These are phyloP conservation scores for Microdochium paspali DNA, from an alignment of 2,329 filamentous ascomycete species.

Conservation along the genomic window DNA sequence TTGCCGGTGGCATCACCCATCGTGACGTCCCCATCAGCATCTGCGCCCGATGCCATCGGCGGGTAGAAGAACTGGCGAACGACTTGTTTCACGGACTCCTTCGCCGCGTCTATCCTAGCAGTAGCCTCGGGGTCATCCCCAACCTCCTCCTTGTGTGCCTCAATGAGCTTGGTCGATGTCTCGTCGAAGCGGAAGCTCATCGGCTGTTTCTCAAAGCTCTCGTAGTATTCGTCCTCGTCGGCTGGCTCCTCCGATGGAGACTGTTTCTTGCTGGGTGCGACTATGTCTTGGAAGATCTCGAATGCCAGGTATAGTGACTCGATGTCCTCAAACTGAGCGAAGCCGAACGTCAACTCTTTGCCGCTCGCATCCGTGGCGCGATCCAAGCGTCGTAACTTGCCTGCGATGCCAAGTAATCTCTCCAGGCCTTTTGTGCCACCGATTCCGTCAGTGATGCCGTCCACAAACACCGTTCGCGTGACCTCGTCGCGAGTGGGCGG, in stretches of 20 bases:
- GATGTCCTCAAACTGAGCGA: slow-evolving; percentile 89
- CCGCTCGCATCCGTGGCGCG: slow-evolving; percentile 54
- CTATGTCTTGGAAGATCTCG: slow-evolving; percentile 72
- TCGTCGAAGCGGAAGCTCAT: slow-evolving; percentile 73
- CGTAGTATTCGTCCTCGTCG: slow-evolving; percentile 33
- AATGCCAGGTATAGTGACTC: slow-evolving; percentile 80
- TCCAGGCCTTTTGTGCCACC: slow-evolving; percentile 73
- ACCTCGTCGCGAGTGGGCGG: slow-evolving; percentile 88
- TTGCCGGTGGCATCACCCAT: slow-evolving; percentile 55
- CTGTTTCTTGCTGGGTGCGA: slow-evolving; percentile 74
- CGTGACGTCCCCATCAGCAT: slow-evolving; percentile 55
- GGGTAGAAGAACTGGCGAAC: slow-evolving; percentile 68
- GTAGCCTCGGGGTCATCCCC: slow-evolving; percentile 55
- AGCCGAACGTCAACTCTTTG: slow-evolving; percentile 82
- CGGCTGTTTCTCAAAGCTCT: slow-evolving; percentile 57
- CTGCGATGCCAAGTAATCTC: slow-evolving; percentile 66
- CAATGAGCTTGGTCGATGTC: slow-evolving; percentile 74
- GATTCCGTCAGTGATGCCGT: slow-evolving; percentile 71
- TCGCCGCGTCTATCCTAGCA: slow-evolving; percentile 61
- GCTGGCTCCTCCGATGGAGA: slow-evolving; percentile 32
- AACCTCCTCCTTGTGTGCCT: slow-evolving; percentile 63
- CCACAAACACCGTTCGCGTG: slow-evolving; percentile 81
- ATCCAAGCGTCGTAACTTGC: slow-evolving; percentile 78
- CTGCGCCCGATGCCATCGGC: slow-evolving; percentile 35
- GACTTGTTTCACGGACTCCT: slow-evolving; percentile 55